phyloP scores from a whole-genome alignment of 179 eudicot species.

The Beta corolliflora region DNA sequence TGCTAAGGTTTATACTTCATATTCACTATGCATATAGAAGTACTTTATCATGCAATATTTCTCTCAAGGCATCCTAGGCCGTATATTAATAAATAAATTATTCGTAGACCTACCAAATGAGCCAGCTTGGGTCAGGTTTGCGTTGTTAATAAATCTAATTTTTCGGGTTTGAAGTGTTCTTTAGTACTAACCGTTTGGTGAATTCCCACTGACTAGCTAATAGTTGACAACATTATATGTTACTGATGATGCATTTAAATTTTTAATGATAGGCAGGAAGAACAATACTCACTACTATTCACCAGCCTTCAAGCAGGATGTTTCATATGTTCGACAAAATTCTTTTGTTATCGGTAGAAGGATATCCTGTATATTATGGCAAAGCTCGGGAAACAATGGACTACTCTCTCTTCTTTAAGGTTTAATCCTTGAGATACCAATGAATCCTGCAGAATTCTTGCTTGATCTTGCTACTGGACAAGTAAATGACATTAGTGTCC shows the following conservation, averaged over 20 bases:
- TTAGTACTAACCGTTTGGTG: background rate
- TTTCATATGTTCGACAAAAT: slow-evolving; percentile 90
- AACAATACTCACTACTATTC: slow-evolving; percentile 93
- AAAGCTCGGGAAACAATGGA: slow-evolving; percentile 79
- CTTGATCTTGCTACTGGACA: slow-evolving; percentile 92
- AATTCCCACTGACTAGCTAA: too few relatives aligned
- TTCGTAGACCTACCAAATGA: too few relatives aligned
- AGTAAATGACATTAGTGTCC: slow-evolving; percentile 66
- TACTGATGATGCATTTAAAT: background rate
- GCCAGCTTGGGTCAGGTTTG: too few relatives aligned
- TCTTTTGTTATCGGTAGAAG: slow-evolving; percentile 83
- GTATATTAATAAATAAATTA: too few relatives aligned
- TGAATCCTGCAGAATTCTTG: slow-evolving; percentile 99
- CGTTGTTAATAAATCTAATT: too few relatives aligned
- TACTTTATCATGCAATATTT: too few relatives aligned
- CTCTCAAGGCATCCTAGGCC: too few relatives aligned
- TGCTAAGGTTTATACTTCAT: slow-evolving; percentile 60
- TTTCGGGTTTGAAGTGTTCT: too few relatives aligned
- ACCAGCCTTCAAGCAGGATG: slow-evolving; percentile 98
- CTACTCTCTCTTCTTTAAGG: slow-evolving; percentile 72
- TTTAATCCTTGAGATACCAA: slow-evolving; percentile 80
- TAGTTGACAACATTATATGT: too few relatives aligned
- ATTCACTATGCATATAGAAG: background rate
- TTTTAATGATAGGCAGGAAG: slow-evolving; percentile 65
- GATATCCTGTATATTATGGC: slow-evolving; percentile 84